Base-by-base conservation (phyloP, 2,329 filamentous ascomycete species). In the Penicillium rolfsii region DNA sequence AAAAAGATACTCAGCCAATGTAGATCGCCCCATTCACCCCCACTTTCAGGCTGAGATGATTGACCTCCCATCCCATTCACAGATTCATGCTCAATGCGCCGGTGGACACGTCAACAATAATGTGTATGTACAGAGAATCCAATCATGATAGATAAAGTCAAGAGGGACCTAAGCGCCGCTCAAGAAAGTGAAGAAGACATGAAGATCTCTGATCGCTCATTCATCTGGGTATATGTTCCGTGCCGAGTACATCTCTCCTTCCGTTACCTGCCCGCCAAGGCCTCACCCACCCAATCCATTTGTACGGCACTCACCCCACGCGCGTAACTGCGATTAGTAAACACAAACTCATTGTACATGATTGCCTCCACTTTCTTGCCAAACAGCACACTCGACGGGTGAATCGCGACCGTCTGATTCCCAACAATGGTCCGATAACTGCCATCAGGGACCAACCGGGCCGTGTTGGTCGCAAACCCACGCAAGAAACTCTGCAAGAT, bases 301-400 rank as follows among this genome's bases (percentile, higher is more conserved):
- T 87, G 83, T 55, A 89, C 83, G 0, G 83, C 84, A 73, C 85
- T 87, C 7, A 88, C 86, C 3, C 84, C 82, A 52, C 85, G 79
- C 14, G 85, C 87, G 76, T 87, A 89, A 57, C 84, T 84, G 65
- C 84, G 84, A 46, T 83, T 87, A 22, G 87, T 89, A 69, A 85
- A 89, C 2, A 89, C 85, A 72, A 86, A 88, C 71, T 89, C 86
- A 61, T 84, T 86, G 68, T 87, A 89, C 71, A 89, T 79, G 56
- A 89, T 86, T 2, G 84, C 86, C 73, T 87, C 85, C 5, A 86
- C 79, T 64, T 84, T 85, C 68, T 82, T 83, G 22, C 85, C 84
- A 68, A 85, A 86, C 6, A 88, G 72, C 14, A 86, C 84, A 61
- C 84, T 87, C 7, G 82, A 84, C 0, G 86, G 86, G 60, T 89